Evolutionary conservation across 108 stramenopile genomes (phyloP), one percentile per base, ranked within the genome.

Genomic region (Phaeodactylum tricornutum): DNA sequence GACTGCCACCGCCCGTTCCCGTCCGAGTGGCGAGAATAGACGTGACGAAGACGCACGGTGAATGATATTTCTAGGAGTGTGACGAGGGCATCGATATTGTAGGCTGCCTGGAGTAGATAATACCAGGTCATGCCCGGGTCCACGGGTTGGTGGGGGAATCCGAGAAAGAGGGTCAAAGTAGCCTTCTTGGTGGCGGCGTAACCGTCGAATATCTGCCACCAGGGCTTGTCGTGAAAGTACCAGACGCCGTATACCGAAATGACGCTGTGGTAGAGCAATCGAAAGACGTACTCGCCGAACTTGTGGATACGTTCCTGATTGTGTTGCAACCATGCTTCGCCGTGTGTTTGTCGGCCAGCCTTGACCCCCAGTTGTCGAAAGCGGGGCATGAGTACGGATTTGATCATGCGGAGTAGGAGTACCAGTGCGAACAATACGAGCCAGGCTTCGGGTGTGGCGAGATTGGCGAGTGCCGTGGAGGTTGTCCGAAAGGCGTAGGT

Each of bases 261-360:
- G 40, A 47, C 21, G n/a, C 70, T 61, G 54, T 90, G 88, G 51
- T 70, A 90, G 14, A 69, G 27, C 7, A 90, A 37, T 9, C 88
- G 83, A 68, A 81, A 85, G 44, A 85, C 81, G 55, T 90, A 90
- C 62, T 90, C 88, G 4, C 88, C 88, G 64, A 90, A 90, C 45
- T 91, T 91, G 37, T 46, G 20, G 30, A 91, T 84, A 0, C 81
- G 66, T 20, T 63, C 59, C 39, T 61, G 61, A 68, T 86, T 86
- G 15, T 75, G 62, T 36, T 50, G 31, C 43, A 44, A 40, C 88
- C 88, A 91, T 2, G 61, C 47, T 15, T 34, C 37, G 15, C 88
- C 88, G 51, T 86, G 84, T 8, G 84, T 70, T 2, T 52, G 48
- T n/a, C 66, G 53, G 21, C 67, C 84, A 3, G 72, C 57, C 14